Base-by-base conservation (phyloP, 2,329 filamentous ascomycete genomes). In the Macrophomina phaseolina region DNA sequence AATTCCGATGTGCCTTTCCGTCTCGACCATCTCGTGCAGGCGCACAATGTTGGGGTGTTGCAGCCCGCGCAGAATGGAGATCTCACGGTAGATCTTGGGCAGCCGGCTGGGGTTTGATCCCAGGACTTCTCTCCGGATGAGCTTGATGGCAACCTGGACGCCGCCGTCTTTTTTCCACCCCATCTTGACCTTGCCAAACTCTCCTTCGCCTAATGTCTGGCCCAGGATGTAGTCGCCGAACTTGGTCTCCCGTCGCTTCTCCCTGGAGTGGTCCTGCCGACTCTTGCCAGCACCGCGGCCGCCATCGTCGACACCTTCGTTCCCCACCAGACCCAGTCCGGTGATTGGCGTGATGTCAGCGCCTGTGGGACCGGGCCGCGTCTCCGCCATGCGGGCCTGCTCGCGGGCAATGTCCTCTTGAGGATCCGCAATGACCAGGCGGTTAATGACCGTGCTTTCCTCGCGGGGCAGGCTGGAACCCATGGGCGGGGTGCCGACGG, bases 111-210 rank as follows among this genome's bases (percentile, higher is more conserved):
- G 92, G 77, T 98, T 97, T 70, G 88, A 90, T 55, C 94, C 94
- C 46, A 99, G 87, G 23, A 88, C 92, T 76, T 99, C 95, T 72
- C 94, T 89, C 74, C 95, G 91, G 77, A 99, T 98, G 71, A 97
- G 88, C 81, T 99, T 99, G 84, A 99, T 97, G 69, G 95, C 95
- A 72, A 99, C 95, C 86, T 95, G 76, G 38, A 97, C 91, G 70
- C 90, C 94, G 68, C 93, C 94, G 79, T 97, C 94, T 77, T 93
- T 91, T 80, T 97, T 98, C 95, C 95, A 99, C 32, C 95, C 95
- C 75, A 98, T 89, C 80, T 97, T 98, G 73, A 99, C 95, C 78
- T 99, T 99, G 71, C 95, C 95, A 77, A 99, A 99, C 80, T 99
- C 95, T 69, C 95, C 95, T 82, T 99, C 95, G 60, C 95, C 95